Percentiles rank a stretch among this genome's conserved stretches.
phyloP scores from a whole-genome alignment of 2,329 filamentous ascomycete species.

The Capronia americana region DNA sequence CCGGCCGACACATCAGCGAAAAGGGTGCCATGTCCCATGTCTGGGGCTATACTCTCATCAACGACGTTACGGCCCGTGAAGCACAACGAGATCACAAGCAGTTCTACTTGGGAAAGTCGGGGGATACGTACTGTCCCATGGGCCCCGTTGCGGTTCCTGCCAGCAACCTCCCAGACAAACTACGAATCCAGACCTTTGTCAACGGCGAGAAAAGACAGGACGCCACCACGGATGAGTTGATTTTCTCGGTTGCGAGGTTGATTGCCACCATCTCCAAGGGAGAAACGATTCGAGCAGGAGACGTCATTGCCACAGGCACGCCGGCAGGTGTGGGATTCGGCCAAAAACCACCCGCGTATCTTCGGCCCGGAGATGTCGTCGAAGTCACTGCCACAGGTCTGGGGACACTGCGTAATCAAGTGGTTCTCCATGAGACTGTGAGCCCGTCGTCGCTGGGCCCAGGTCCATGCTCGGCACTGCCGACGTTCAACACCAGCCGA shows the following conservation, averaged over 20 bases:
- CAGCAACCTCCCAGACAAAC: conserved; percentile 49
- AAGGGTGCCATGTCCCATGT: conserved; percentile 58
- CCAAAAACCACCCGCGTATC: conserved; percentile 48
- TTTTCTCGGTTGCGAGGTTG: conserved; percentile 57
- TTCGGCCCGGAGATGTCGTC: conserved; percentile 51
- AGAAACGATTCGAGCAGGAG: conserved; percentile 58
- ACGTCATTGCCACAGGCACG: conserved; percentile 59
- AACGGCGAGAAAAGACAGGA: conserved; percentile 60
- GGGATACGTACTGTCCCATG: conserved; percentile 64
- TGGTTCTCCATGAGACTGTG: conserved; percentile 38
- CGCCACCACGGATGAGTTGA: conserved; percentile 56
- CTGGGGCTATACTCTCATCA: conserved; percentile 64
- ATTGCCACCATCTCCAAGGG: conserved; percentile 57
- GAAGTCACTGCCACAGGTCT: conserved; percentile 46
- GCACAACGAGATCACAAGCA: conserved; percentile 65
- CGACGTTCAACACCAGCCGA: conserved; percentile 41
- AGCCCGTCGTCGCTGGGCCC: conserved; percentile 13
- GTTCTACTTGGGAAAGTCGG: conserved; percentile 64
- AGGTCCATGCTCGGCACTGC: background rate
- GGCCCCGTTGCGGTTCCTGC: conserved; percentile 60
- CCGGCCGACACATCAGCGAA: conserved; percentile 53
- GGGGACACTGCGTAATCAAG: conserved; percentile 52
- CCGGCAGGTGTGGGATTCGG: conserved; percentile 50
- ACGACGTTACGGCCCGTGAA: conserved; percentile 62
- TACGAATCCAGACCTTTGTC: conserved; percentile 54